Base-by-base conservation (phyloP, 306 rosid genomes). In the Glycyrrhiza uralensis region DNA sequence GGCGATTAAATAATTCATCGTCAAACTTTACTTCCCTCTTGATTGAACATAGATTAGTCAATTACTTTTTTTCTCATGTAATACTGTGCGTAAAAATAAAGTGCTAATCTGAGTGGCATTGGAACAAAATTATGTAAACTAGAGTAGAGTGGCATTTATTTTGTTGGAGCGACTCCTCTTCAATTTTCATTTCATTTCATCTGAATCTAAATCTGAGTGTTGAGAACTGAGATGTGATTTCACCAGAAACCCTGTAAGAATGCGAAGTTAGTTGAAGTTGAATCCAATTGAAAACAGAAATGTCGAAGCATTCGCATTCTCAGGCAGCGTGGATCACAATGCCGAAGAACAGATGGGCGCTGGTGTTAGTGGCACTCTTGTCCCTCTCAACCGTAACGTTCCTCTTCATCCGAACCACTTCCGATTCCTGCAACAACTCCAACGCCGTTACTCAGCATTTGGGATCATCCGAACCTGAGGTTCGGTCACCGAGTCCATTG, bases 281-380 rank as follows among this genome's bases (percentile, higher is more conserved):
- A 64, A 22, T n/a, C 3, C 23, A 55, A 54, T 20, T 20, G 20
- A 55, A 22, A 10, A 10, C 7, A 22, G 12, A 47, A 58, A 87
- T 85, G 89, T 84, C 38, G 76, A 87, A 78, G 81, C 87, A 82
- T n/a, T 67, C 71, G 7, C 80, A 30, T n/a, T n/a, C n/a, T n/a
- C n/a, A n/a, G n/a, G n/a, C n/a, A 26, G 51, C 79, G 1, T 84
- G 82, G 86, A 73, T 74, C 77, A 80, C 86, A 68, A 80, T 77
- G 84, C 83, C 84, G 71, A 88, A 82, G 87, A 88, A 74, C 79
- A 46, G 79, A 24, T 84, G 87, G 84, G 72, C 74, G 1, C 35
- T 85, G 0, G 35, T 84, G 78, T 33, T 72, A 29, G 17, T 54
- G 12, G 60, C 69, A 47, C 41, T 72, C 18, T 46, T 72, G 17